Evolutionary conservation across 2,329 filamentous ascomycete species (phyloP).

Genomic region (Aspergillus sclerotialis): DNA sequence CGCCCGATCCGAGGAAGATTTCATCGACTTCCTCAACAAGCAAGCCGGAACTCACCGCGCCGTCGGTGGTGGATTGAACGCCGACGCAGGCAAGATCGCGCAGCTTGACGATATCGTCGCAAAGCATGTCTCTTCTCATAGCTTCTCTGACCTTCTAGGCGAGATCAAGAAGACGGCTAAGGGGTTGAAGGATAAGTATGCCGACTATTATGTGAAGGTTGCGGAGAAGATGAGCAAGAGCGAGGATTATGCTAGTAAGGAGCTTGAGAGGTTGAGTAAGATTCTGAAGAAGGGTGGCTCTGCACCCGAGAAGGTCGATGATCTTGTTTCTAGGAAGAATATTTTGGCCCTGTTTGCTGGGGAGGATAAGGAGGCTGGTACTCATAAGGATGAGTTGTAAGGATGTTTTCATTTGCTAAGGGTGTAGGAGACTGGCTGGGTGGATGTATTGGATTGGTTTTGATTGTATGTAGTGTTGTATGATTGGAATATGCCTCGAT

Average conservation of each 20-base stretch:
- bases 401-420: too few relatives aligned
- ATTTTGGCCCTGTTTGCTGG: constrained; percentile 72
- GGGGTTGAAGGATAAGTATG: constrained; percentile 69
- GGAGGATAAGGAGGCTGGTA: constrained; percentile 47
- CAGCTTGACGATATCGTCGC: constrained; percentile 68
- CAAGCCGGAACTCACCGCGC: constrained; percentile 82
- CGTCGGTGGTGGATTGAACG: constrained; percentile 71
- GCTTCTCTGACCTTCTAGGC: constrained; percentile 57
- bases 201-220: constrained; percentile 89
- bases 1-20: constrained; percentile 66
- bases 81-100: constrained; percentile 73
- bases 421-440: constrained; percentile 4
- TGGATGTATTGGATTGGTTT: constrained; percentile 15
- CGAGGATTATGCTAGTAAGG: constrained; percentile 74
- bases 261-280: constrained; percentile 70
- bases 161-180: constrained; percentile 68
- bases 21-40: constrained; percentile 78
- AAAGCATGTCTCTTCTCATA: constrained; percentile 59
- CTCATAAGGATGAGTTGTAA: constrained; percentile 62
- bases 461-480: too few relatives aligned
- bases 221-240: constrained; percentile 77
- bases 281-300: constrained; percentile 82
- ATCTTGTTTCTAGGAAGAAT: constrained; percentile 79
- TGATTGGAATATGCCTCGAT: too few relatives aligned
- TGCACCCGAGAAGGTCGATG: constrained; percentile 78